Percentiles rank a stretch among this genome's conserved stretches.
These are phyloP conservation scores for Firmiana major DNA, from an alignment of 345 rosid genomes.

Conservation along the genomic window DNA sequence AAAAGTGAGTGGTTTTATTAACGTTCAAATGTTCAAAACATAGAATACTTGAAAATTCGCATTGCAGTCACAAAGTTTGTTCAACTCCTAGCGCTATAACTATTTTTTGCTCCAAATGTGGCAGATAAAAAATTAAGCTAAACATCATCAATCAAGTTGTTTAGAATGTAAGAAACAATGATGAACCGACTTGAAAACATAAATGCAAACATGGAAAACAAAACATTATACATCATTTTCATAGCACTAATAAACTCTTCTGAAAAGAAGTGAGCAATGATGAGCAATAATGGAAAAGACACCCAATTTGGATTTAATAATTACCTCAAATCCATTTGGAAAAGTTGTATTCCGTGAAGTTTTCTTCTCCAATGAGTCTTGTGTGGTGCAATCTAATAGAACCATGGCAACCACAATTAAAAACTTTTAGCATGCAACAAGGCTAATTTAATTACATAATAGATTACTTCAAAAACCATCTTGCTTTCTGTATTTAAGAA, in stretches of 20 bases:
- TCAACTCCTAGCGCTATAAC: background rate
- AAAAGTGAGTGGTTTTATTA: background rate
- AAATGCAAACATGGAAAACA: background rate
- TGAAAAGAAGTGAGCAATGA: background rate
- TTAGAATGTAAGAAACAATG: background rate
- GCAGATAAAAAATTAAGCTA: background rate
- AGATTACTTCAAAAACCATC: background rate
- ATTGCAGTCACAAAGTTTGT: background rate
- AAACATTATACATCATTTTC: background rate
- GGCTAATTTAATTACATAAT: background rate
- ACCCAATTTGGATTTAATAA: background rate
- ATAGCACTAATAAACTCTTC: background rate
- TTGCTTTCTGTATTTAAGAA: background rate
- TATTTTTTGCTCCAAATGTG: background rate
- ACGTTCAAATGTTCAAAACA: background rate
- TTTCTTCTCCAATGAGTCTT: constrained; percentile 39
- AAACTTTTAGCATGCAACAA: background rate
- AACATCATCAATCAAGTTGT: background rate
- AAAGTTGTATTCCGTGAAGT: constrained; percentile 41
- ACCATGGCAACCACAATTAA: constrained; percentile 18
- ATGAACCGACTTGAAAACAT: background rate
- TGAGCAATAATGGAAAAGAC: background rate
- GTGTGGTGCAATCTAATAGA: constrained; percentile 32
- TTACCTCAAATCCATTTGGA: constrained; percentile 79
- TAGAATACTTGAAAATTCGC: background rate